Evolutionary conservation across 805 yeast genomes (phyloP).

Genomic region (Nakazawaea laoshanensis): DNA sequence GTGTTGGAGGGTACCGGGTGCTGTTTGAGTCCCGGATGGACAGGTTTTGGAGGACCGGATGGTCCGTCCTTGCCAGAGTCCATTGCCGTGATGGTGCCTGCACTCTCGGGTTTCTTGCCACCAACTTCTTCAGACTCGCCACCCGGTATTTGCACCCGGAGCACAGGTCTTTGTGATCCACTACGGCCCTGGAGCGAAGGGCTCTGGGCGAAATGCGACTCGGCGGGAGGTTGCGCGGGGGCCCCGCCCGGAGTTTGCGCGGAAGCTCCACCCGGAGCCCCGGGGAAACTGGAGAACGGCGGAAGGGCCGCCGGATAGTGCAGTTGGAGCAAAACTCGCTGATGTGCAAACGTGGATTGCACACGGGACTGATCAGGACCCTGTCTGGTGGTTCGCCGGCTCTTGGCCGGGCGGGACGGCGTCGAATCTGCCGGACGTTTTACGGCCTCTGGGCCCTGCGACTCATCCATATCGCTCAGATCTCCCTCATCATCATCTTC

Average conservation of each 20-base stretch:
- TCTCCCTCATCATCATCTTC: slow-evolving; percentile 5
- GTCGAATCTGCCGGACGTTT: neutral
- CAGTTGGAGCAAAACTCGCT: slow-evolving; percentile 8
- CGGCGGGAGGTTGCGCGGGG: slow-evolving; percentile 7
- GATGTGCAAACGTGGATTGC: slow-evolving; percentile 10
- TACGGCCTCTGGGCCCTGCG: neutral
- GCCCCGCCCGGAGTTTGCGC: neutral
- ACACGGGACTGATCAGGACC: slow-evolving; percentile 8
- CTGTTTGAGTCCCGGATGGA: slow-evolving; percentile 9
- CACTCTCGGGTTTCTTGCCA: slow-evolving; percentile 30
- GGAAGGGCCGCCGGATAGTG: slow-evolving; percentile 8
- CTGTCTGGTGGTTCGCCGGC: neutral
- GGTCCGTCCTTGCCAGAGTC: slow-evolving; percentile 16
- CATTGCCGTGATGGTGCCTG: slow-evolving; percentile 36
- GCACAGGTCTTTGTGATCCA: slow-evolving; percentile 37
- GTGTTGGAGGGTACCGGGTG: no score
- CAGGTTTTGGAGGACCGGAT: slow-evolving; percentile 5
- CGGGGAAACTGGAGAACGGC: slow-evolving; percentile 4
- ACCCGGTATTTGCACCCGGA: slow-evolving; percentile 58
- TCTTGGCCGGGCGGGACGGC: neutral
- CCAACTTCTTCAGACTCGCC: neutral
- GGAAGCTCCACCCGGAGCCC: slow-evolving; percentile 1
- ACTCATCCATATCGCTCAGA: neutral
- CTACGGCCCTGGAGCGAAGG: neutral
- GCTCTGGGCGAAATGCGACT: neutral